phyloP scores from a whole-genome alignment of 2,329 filamentous ascomycete species.

The Ploettnerulaceae sp. region DNA sequence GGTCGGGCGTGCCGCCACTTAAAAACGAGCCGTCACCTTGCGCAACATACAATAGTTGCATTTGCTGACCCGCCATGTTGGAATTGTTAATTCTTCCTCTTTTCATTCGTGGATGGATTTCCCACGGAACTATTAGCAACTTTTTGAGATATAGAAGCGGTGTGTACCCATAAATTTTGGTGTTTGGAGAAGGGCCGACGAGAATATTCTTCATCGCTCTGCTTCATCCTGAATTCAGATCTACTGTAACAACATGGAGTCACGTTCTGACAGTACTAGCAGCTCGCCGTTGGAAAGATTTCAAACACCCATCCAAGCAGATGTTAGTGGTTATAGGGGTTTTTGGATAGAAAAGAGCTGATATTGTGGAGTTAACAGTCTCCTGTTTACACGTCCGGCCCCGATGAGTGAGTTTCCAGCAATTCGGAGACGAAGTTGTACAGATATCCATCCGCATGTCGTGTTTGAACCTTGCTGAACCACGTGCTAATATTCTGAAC shows the following conservation, averaged over 20 bases:
- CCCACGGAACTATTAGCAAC: neutral
- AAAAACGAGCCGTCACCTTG: conserved; percentile 9
- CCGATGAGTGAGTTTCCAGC: conserved; percentile 23
- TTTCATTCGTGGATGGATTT: neutral
- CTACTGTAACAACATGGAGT: neutral
- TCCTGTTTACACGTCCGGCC: conserved; percentile 12
- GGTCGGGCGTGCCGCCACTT: conserved; percentile 11
- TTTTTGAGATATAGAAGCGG: conserved; percentile 4
- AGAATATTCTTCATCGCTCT: neutral
- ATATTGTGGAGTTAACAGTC: conserved; percentile 12
- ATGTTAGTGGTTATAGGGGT: conserved; percentile 15
- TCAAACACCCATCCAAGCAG: conserved; percentile 24
- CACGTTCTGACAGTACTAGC: neutral
- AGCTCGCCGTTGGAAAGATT: neutral
- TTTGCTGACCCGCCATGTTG: conserved; percentile 4
- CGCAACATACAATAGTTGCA: conserved; percentile 4
- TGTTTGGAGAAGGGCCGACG: neutral
- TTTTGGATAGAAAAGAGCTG: conserved; percentile 7
- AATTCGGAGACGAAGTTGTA: conserved; percentile 21
- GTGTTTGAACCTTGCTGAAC: neutral
- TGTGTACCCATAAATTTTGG: conserved; percentile 7
- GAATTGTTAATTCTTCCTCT: neutral
- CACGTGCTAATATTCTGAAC: conserved; percentile 6
- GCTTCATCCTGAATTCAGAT: neutral
- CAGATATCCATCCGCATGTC: conserved; percentile 11